Conservation (phyloP, 73 alveolate species). For the Uronychia binucleata region DNA sequence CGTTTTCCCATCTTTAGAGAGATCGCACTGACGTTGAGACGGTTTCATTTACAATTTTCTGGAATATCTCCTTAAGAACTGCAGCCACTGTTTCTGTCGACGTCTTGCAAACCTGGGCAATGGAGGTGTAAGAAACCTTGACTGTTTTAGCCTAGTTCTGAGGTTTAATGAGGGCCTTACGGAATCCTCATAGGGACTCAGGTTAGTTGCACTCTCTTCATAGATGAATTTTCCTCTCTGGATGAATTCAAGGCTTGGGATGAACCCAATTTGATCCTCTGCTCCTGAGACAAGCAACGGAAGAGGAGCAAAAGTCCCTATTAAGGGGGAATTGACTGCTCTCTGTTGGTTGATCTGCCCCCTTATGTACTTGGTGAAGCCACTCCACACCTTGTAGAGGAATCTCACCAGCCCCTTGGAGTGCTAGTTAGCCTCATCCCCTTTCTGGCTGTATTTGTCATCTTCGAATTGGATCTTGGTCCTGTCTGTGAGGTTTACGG, state of each 20-base stretch:
- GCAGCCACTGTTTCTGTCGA: background rate
- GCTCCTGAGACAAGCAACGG: background rate
- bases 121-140: background rate
- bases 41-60: background rate
- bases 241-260: background rate
- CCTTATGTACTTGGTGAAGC: background rate
- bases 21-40: background rate
- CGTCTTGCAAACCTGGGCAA: background rate
- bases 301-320: background rate
- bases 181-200: background rate
- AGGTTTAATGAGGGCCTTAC: background rate
- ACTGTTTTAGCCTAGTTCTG: background rate
- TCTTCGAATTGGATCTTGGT: background rate
- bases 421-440: background rate
- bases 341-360: background rate
- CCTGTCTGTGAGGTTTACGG: background rate
- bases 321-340: background rate
- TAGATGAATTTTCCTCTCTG: background rate
- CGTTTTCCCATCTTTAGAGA: background rate
- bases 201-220: background rate
- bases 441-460: background rate
- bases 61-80: background rate
- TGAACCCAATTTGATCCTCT: background rate
- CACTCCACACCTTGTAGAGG: background rate
- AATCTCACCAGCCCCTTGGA: background rate